A percentile compares a stretch with the other conserved stretches of the same genome.
Evolutionary conservation across 164 flowering plant species (phyloP).

Genomic region (Taxillus chinensis): DNA sequence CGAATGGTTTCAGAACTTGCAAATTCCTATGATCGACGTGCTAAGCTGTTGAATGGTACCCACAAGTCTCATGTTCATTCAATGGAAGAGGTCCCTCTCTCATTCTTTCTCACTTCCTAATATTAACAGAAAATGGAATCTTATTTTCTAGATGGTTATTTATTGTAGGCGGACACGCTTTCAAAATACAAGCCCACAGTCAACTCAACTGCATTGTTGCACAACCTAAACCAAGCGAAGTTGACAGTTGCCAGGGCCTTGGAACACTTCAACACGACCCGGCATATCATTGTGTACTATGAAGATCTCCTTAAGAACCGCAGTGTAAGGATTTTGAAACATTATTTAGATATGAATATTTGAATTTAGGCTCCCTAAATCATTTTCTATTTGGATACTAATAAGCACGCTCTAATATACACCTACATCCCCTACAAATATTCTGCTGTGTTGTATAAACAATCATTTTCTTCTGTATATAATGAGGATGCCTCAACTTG

Average conservation of each 20-base stretch:
- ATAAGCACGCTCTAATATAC: too few species aligned
- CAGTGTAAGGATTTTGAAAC: conserved; percentile 29
- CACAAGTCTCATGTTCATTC: conserved; percentile 88
- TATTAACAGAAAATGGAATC: neutral
- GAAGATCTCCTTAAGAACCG: conserved; percentile 58
- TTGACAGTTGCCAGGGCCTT: conserved; percentile 32
- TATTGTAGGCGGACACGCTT: conserved; percentile 54
- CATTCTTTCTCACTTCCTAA: neutral
- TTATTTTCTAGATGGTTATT: conserved; percentile 4
- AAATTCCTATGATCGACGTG: conserved; percentile 64
- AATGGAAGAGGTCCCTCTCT: conserved; percentile 46
- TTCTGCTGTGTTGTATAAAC: too few species aligned
- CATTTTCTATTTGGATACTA: too few species aligned
- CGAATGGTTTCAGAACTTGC: conserved; percentile 68
- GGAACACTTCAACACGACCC: conserved; percentile 49
- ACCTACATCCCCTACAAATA: too few species aligned
- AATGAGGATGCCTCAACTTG: too few species aligned
- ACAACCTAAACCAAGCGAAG: conserved; percentile 40
- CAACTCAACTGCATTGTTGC: conserved; percentile 34
- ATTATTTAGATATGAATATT: too few species aligned
- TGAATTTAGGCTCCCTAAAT: too few species aligned
- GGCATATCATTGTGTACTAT: conserved; percentile 54
- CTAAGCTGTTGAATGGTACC: conserved; percentile 68
- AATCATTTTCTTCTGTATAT: too few species aligned
- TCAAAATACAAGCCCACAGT: conserved; percentile 60